Conservation (phyloP, 257 asterid species). For the Fraxinus cuspidata region DNA sequence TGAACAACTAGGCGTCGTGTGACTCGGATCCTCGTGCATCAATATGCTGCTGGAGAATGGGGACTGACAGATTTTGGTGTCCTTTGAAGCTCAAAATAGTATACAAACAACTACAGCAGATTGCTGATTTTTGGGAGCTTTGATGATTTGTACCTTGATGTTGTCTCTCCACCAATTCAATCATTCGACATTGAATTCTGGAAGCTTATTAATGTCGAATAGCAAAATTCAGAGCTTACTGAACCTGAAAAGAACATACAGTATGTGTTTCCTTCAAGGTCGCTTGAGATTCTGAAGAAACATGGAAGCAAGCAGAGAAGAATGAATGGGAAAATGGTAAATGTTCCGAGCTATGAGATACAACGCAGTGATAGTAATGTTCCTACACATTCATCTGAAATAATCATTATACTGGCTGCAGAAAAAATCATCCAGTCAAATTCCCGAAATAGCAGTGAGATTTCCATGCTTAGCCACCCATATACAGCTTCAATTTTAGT, state of each 20-base stretch:
- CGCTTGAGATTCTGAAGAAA: slow-evolving; percentile 49
- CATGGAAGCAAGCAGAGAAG: slow-evolving; percentile 45
- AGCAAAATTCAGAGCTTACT: slow-evolving; percentile 10
- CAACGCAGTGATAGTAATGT: background rate
- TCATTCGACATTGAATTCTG: slow-evolving; percentile 19
- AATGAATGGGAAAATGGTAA: slow-evolving; percentile 27
- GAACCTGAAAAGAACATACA: slow-evolving; percentile 22
- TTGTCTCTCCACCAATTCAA: slow-evolving; percentile 24
- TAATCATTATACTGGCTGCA: slow-evolving; percentile 42
- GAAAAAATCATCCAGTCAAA: slow-evolving; percentile 37
- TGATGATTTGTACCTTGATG: slow-evolving; percentile 24
- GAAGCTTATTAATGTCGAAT: background rate
- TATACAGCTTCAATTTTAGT: slow-evolving; percentile 21
- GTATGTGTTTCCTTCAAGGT: slow-evolving; percentile 26
- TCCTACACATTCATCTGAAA: slow-evolving; percentile 14
- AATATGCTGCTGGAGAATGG: slow-evolving; percentile 22
- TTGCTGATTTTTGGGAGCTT: slow-evolving; percentile 21
- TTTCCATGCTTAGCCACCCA: slow-evolving; percentile 28
- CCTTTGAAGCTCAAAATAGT: background rate
- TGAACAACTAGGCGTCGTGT: no score
- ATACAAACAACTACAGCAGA: slow-evolving; percentile 16
- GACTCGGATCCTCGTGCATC: no score
- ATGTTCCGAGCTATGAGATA: background rate
- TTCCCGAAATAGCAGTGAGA: slow-evolving; percentile 2
- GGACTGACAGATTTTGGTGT: background rate